Percentiles rank a stretch among this genome's conserved stretches.
Evolutionary conservation across 1,139 yeast species (phyloP).

Genomic region (Starmera stellimalicola): DNA sequence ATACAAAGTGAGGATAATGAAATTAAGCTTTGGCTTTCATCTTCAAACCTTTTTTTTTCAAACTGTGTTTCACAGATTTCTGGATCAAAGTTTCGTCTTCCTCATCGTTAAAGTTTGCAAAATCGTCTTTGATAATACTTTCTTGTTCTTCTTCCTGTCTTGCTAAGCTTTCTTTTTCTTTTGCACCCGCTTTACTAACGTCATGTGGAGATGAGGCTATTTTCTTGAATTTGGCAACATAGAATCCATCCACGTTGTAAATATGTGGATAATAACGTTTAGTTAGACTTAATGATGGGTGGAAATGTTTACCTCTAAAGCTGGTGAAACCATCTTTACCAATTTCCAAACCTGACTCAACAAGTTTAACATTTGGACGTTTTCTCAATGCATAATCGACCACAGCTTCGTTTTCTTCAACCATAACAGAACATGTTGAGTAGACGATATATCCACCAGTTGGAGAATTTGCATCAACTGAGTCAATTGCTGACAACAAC

Average conservation of each 20-base stretch:
- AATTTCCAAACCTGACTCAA: constrained; percentile 86
- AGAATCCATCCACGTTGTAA: constrained; percentile 97
- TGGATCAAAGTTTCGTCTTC: constrained; percentile 73
- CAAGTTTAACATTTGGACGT: constrained; percentile 92
- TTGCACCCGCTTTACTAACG: constrained; percentile 79
- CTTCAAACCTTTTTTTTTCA: constrained; percentile 76
- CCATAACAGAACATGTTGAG: constrained; percentile 97
- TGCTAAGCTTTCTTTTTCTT: constrained; percentile 74
- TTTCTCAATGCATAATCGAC: constrained; percentile 96
- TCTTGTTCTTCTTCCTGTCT: constrained; percentile 66
- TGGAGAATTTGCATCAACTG: constrained; percentile 85
- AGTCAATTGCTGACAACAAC: constrained; percentile 88
- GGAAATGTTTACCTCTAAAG: constrained; percentile 87
- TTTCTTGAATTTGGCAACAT: constrained; percentile 92
- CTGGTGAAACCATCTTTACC: constrained; percentile 96
- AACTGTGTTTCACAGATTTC: constrained; percentile 59
- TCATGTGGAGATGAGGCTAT: constrained; percentile 80
- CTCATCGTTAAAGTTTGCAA: constrained; percentile 69
- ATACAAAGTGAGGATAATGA: too few relatives aligned
- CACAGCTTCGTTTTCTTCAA: constrained; percentile 96
- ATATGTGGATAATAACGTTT: constrained; percentile 98
- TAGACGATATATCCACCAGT: constrained; percentile 94
- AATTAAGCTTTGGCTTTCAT: too few relatives aligned
- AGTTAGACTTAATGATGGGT: constrained; percentile 66
- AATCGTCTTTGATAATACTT: constrained; percentile 78